phyloP scores from a whole-genome alignment of 768 basidiomycete species.

The Fomitopsis pulvina region DNA sequence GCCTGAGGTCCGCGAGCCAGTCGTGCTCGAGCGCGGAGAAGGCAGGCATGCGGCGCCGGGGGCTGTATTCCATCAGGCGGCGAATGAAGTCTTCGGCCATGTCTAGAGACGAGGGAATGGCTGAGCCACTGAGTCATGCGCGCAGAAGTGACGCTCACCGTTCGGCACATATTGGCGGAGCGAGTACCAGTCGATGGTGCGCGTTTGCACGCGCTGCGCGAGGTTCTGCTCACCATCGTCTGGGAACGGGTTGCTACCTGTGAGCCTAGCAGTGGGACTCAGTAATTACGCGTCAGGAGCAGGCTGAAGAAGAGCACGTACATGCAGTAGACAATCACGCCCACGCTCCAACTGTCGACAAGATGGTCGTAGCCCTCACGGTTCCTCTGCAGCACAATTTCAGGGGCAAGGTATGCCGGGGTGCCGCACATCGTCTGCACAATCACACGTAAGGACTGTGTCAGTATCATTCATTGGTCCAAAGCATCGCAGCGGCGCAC shows the following conservation, averaged over 20 bases:
- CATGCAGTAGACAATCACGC: slow-evolving; percentile 93
- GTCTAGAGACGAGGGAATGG: slow-evolving; percentile 1
- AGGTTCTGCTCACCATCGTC: slow-evolving; percentile 61
- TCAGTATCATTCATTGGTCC: neutral
- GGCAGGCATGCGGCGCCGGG: slow-evolving; percentile 64
- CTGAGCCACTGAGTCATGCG: neutral
- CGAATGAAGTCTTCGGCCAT: slow-evolving; percentile 63
- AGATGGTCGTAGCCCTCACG: slow-evolving; percentile 75
- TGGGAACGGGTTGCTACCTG: slow-evolving; percentile 72
- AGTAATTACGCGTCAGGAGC: neutral
- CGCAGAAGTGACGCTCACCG: slow-evolving; percentile 36
- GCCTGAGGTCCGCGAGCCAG: slow-evolving; percentile 48
- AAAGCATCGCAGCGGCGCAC: slow-evolving; percentile 34
- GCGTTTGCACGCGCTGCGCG: slow-evolving; percentile 51
- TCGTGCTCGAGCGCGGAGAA: slow-evolving; percentile 61
- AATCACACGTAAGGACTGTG: neutral
- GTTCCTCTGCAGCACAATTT: slow-evolving; percentile 68
- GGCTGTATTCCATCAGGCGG: slow-evolving; percentile 58
- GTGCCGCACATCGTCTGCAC: slow-evolving; percentile 79
- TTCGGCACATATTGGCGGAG: slow-evolving; percentile 37
- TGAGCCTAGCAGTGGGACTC: slow-evolving; percentile 45
- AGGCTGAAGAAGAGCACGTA: slow-evolving; percentile 30
- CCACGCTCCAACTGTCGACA: slow-evolving; percentile 96
- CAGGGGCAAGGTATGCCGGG: slow-evolving; percentile 89
- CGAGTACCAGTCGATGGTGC: slow-evolving; percentile 55